Percentiles rank a stretch among this genome's conserved stretches.
Conservation (phyloP, 768 basidiomycete species). For the Hericium alpestre region DNA sequence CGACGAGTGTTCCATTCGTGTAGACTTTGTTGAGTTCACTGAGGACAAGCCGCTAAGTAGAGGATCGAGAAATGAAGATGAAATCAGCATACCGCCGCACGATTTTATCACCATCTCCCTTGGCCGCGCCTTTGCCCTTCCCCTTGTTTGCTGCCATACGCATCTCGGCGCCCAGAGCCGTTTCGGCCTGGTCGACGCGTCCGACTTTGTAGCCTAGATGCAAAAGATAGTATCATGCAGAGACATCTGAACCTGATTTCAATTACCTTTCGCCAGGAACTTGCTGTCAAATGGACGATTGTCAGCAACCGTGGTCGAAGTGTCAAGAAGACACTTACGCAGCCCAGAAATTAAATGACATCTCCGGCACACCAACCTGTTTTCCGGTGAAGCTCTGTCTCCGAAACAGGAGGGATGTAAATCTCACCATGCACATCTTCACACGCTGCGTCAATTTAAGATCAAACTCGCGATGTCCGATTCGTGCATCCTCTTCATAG, state of each 20-base stretch:
- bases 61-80: background rate
- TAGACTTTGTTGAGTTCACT: conserved; percentile 92
- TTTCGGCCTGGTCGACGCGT: conserved; percentile 93
- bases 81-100: conserved; percentile 51
- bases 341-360: conserved; percentile 87
- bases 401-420: background rate
- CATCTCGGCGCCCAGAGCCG: conserved; percentile 95
- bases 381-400: background rate
- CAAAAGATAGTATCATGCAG: background rate
- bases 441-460: conserved; percentile 85
- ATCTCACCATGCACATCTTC: conserved; percentile 93
- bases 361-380: conserved; percentile 92
- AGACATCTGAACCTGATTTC: background rate
- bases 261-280: conserved; percentile 67
- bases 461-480: conserved; percentile 92
- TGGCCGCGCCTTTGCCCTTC: conserved; percentile 31
- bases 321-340: conserved; percentile 40
- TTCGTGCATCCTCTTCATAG: conserved; percentile 92
- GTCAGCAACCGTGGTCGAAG: background rate
- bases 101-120: conserved; percentile 72
- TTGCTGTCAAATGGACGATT: conserved; percentile 35
- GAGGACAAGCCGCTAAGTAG: conserved; percentile 4
- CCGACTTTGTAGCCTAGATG: conserved; percentile 81
- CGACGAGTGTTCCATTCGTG: conserved; percentile 92
- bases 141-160: conserved; percentile 67